These are phyloP conservation scores for Patellaria atrata DNA, from an alignment of 495 filamentous ascomycete species.

Conservation along the genomic window DNA sequence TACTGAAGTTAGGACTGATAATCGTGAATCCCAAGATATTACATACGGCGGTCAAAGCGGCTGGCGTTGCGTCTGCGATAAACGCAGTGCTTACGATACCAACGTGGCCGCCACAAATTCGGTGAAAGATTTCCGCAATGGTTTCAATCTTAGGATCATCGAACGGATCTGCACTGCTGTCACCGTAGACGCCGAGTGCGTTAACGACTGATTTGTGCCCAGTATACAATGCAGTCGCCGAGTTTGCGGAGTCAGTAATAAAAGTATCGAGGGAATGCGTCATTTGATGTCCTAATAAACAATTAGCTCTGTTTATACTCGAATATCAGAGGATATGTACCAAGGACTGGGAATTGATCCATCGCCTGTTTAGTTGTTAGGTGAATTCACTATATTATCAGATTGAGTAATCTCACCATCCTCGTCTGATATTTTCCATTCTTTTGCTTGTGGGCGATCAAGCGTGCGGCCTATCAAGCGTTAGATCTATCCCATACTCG, in stretches of 20 bases:
- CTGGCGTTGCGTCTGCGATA: slow-evolving; percentile 60
- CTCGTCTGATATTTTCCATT: slow-evolving; percentile 59
- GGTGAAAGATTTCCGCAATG: slow-evolving; percentile 56
- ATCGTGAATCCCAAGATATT: too few species aligned
- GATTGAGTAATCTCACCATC: slow-evolving; percentile 27
- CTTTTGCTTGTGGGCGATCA: slow-evolving; percentile 58
- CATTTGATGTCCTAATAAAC: slow-evolving; percentile 16
- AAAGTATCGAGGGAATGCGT: slow-evolving; percentile 60
- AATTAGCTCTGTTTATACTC: too few species aligned
- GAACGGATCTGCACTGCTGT: slow-evolving; percentile 46
- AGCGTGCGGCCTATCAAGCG: slow-evolving; percentile 38
- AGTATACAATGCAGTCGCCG: slow-evolving; percentile 55
- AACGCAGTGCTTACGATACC: slow-evolving; percentile 53
- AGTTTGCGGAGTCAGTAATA: slow-evolving; percentile 68
- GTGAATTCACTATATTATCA: not conserved
- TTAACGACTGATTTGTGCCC: slow-evolving; percentile 65
- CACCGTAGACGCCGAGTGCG: slow-evolving; percentile 56
- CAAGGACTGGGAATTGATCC: slow-evolving; percentile 58
- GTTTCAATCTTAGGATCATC: slow-evolving; percentile 69
- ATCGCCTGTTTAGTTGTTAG: slow-evolving; percentile 24
- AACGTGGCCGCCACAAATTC: slow-evolving; percentile 40
- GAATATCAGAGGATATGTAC: too few species aligned
- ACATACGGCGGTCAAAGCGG: slow-evolving; percentile 46
- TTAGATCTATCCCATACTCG: not conserved
- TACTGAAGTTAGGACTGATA: too few species aligned